phyloP scores from a whole-genome alignment of 2,329 filamentous ascomycete species.

The Lasiodiplodia sp. region DNA sequence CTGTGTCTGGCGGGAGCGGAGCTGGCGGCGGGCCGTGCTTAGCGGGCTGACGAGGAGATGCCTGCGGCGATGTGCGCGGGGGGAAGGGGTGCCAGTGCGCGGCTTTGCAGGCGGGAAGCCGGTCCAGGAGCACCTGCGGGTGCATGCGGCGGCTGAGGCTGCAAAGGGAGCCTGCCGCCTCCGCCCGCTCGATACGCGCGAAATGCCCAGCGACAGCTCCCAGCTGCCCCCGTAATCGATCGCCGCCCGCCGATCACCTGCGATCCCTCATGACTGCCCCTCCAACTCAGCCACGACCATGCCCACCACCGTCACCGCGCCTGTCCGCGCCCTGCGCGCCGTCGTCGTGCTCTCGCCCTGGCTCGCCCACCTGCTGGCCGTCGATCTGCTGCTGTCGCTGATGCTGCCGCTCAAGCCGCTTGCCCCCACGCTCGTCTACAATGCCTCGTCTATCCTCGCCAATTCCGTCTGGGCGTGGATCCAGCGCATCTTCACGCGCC shows the following conservation, averaged over 20 bases:
- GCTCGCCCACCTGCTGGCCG: slow-evolving; percentile 59
- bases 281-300: not conserved
- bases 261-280: not conserved
- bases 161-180: not conserved
- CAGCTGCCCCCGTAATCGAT: too few species aligned
- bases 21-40: slow-evolving; percentile 19
- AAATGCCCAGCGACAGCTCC: too few species aligned
- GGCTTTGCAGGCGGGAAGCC: not conserved
- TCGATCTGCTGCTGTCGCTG: slow-evolving; percentile 55
- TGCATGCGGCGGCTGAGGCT: not conserved
- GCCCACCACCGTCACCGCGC: not conserved
- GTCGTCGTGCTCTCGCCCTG: slow-evolving; percentile 58
- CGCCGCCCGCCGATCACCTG: too few species aligned
- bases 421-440: slow-evolving; percentile 59
- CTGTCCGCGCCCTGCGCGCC: slow-evolving; percentile 51
- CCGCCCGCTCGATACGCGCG: too few species aligned
- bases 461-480: slow-evolving; percentile 64
- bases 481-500: slow-evolving; percentile 62
- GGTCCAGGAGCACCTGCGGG: not conserved
- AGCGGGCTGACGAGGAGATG: slow-evolving; percentile 8
- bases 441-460: slow-evolving; percentile 63
- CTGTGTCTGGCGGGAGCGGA: slow-evolving; percentile 16
- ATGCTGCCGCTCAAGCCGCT: slow-evolving; percentile 43
- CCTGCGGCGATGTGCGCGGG: not conserved
- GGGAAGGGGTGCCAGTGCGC: not conserved